Percentiles rank a stretch among this genome's conserved stretches.
Evolutionary conservation across 1,284 basidiomycete genomes (phyloP).

Genomic region (Tylopilus microsporus): DNA sequence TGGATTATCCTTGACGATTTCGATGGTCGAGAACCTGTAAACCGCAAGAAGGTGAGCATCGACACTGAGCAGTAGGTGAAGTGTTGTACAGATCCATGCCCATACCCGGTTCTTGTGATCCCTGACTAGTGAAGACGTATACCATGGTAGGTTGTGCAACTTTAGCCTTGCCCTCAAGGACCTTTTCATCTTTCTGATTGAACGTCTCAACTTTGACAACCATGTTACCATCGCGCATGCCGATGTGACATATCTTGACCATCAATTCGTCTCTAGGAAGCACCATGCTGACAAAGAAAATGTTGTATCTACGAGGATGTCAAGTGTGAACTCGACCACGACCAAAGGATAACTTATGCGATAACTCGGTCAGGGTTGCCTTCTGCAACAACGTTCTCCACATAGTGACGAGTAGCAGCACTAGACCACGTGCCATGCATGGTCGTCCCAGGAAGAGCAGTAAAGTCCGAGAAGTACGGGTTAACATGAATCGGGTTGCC

Average conservation of each 20-base stretch:
- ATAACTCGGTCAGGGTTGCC: constrained; percentile 44
- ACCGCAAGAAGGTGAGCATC: constrained; percentile 90
- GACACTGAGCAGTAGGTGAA: constrained; percentile 86
- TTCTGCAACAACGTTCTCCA: constrained; percentile 39
- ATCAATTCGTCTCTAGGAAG: constrained; percentile 87
- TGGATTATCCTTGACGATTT: constrained; percentile 97
- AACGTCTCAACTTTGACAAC: constrained; percentile 87
- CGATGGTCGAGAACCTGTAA: constrained; percentile 96
- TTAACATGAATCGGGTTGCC: constrained; percentile 99
- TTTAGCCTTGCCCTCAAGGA: constrained; percentile 88
- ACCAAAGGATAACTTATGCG: constrained; percentile 49
- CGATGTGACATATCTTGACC: constrained; percentile 85
- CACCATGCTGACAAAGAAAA: constrained; percentile 95
- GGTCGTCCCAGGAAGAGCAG: constrained; percentile 70
- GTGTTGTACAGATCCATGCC: constrained; percentile 97
- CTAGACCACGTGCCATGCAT: constrained; percentile 71
- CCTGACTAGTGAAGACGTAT: constrained; percentile 98
- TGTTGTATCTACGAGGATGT: constrained; percentile 66
- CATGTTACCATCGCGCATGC: constrained; percentile 90
- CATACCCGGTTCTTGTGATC: constrained; percentile 98
- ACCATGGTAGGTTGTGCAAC: constrained; percentile 89
- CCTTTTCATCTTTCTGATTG: constrained; percentile 85
- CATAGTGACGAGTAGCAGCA: constrained; percentile 88
- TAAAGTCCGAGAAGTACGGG: constrained; percentile 95
- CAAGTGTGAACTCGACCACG: constrained; percentile 3